Evolutionary conservation across 1,139 yeast species (phyloP).

Genomic region (Fermentozyma sake): DNA sequence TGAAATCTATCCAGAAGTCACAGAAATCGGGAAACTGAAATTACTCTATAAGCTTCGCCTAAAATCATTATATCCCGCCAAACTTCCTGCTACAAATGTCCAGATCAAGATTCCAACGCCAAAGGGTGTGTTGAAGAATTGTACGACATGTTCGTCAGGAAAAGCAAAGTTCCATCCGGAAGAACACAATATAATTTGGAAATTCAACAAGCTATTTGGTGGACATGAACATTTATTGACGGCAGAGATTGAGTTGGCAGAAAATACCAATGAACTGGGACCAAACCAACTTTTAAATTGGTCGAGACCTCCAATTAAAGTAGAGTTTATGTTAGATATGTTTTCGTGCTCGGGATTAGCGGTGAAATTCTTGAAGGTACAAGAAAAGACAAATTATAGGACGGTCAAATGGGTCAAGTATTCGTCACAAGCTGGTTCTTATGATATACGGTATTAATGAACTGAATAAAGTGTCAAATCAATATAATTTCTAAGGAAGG

Average conservation of each 20-base stretch:
- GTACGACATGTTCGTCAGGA: conserved; percentile 54
- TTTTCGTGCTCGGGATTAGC: conserved; percentile 74
- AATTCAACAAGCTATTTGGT: conserved; percentile 64
- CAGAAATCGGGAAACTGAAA: conserved; percentile 44
- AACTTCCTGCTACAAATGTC: conserved; percentile 64
- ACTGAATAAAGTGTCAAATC: background rate
- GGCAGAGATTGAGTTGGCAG: conserved; percentile 44
- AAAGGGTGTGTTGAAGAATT: conserved; percentile 50
- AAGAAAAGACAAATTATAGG: conserved; percentile 59
- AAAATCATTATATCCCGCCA: conserved; percentile 59
- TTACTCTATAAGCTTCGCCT: conserved; percentile 58
- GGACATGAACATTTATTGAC: conserved; percentile 56
- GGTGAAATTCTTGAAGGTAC: conserved; percentile 68
- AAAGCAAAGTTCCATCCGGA: conserved; percentile 66
- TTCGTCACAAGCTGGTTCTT: conserved; percentile 68
- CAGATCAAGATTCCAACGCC: conserved; percentile 68
- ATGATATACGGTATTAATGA: conserved; percentile 61
- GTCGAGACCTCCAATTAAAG: conserved; percentile 74
- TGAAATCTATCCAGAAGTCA: conserved; percentile 57
- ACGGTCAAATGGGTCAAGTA: conserved; percentile 90
- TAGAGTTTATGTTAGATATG: conserved; percentile 70
- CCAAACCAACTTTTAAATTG: conserved; percentile 32
- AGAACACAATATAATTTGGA: conserved; percentile 66
- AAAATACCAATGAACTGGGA: conserved; percentile 11
- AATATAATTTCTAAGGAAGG: too few relatives aligned